Evolutionary conservation across 345 rosid species (phyloP).

Genomic region (Arabidopsis suecica): DNA sequence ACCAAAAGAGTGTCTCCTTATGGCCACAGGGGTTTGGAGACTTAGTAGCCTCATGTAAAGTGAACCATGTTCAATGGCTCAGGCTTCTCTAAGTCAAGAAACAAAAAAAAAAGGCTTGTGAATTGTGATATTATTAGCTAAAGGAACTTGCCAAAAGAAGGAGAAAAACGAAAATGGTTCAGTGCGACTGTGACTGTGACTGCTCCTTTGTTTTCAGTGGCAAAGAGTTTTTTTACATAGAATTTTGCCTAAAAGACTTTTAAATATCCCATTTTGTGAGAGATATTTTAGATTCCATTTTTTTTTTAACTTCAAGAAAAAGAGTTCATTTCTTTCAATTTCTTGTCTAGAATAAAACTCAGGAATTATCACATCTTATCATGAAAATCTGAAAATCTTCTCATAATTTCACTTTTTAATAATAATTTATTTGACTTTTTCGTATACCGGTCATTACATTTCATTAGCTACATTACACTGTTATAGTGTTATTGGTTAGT

Average conservation of each 20-base stretch:
- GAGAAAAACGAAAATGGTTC: not conserved
- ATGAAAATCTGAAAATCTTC: constrained; percentile 23
- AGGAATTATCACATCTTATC: constrained; percentile 23
- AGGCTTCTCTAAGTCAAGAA: constrained; percentile 18
- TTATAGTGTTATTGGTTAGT: not conserved
- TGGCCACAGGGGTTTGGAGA: not conserved
- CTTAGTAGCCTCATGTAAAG: not conserved
- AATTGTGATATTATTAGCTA: constrained; percentile 25
- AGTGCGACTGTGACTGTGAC: constrained; percentile 31
- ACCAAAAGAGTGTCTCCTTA: constrained; percentile 17
- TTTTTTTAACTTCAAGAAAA: not conserved
- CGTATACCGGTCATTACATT: not conserved
- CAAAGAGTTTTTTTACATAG: not conserved
- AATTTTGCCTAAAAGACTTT: constrained; percentile 13
- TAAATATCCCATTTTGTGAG: constrained; percentile 5
- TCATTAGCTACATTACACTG: not conserved
- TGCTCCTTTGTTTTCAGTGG: constrained; percentile 17
- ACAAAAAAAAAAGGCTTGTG: not conserved
- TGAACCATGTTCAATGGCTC: not conserved
- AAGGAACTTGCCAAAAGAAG: not conserved
- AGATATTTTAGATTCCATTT: constrained; percentile 32
- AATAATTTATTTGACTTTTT: not conserved
- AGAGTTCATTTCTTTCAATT: not conserved
- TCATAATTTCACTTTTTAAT: not conserved
- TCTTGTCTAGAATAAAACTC: not conserved